A percentile compares a stretch with the other conserved stretches of the same genome.
Evolutionary conservation across 2,329 filamentous ascomycete genomes (phyloP).

Genomic region (Alternaria sp.): DNA sequence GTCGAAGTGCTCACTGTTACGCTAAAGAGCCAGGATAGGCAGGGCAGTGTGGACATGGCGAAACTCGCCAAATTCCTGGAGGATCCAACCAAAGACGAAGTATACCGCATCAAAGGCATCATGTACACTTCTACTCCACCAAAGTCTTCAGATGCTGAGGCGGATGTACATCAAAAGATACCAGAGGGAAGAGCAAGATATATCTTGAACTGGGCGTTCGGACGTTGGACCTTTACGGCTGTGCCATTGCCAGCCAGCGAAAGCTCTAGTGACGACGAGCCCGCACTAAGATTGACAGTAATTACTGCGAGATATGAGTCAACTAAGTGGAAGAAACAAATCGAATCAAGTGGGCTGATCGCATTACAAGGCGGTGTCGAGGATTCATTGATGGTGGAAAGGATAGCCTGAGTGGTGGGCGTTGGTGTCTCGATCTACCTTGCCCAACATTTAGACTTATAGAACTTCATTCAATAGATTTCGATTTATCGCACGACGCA

Average conservation of each 20-base stretch:
- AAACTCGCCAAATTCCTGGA: slow-evolving; percentile 65
- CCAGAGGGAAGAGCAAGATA: slow-evolving; percentile 64
- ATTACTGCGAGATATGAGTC: slow-evolving; percentile 78
- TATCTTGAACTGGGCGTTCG: slow-evolving; percentile 98
- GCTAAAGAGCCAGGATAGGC: slow-evolving; percentile 60
- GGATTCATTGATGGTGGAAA: slow-evolving; percentile 34
- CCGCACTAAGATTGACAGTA: slow-evolving; percentile 75
- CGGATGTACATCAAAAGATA: slow-evolving; percentile 48
- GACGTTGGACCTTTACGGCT: slow-evolving; percentile 88
- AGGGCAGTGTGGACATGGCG: slow-evolving; percentile 70
- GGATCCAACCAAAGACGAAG: slow-evolving; percentile 86
- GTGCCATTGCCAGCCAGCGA: slow-evolving; percentile 54
- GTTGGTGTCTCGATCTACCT: not conserved
- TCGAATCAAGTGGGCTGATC: slow-evolving; percentile 65
- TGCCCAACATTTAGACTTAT: not conserved
- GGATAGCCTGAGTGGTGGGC: slow-evolving; percentile 15
- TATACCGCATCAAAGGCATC: slow-evolving; percentile 91
- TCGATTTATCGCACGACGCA: not conserved
- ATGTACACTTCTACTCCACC: slow-evolving; percentile 59
- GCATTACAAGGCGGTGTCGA: slow-evolving; percentile 34
- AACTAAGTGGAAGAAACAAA: slow-evolving; percentile 78
- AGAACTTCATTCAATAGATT: not conserved
- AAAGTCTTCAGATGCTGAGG: slow-evolving; percentile 55
- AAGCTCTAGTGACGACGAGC: slow-evolving; percentile 56
- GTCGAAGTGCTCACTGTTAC: slow-evolving; percentile 92